Conservation (phyloP, 2,329 filamentous ascomycete species). For the Falciphora oryzae region DNA sequence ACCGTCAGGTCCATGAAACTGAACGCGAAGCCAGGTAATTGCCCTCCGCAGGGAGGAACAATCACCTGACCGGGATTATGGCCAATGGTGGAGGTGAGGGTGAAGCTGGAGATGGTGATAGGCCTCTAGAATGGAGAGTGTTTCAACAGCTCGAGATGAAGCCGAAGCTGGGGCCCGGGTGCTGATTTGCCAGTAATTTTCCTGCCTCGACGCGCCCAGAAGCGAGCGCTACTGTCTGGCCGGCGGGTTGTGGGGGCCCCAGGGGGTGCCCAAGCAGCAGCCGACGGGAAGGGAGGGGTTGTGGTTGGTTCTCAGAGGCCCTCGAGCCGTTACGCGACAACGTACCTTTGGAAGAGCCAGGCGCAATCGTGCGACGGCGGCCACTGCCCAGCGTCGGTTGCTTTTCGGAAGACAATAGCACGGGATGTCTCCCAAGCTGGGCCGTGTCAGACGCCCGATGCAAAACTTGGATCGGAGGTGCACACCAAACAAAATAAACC, state of each 20-base stretch:
- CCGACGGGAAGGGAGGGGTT: neutral
- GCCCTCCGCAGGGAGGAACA: constrained; percentile 35
- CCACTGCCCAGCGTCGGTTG: neutral
- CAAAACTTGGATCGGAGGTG: neutral
- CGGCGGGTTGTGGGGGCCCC: constrained; percentile 7
- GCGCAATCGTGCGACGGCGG: neutral
- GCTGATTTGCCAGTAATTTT: constrained; percentile 41
- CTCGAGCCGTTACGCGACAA: neutral
- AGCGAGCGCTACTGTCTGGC: constrained; percentile 8
- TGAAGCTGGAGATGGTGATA: constrained; percentile 44
- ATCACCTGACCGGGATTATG: constrained; percentile 46
- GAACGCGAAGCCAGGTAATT: constrained; percentile 19
- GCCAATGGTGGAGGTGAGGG: constrained; percentile 42
- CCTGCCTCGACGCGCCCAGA: neutral
- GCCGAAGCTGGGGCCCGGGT: constrained; percentile 35
- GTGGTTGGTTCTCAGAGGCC: constrained; percentile 7
- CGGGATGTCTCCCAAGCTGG: neutral
- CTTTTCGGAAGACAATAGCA: neutral
- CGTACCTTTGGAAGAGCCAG: neutral
- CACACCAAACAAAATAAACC: neutral
- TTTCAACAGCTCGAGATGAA: constrained; percentile 28
- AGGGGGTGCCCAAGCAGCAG: constrained; percentile 2
- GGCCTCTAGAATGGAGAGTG: constrained; percentile 34
- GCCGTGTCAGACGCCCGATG: neutral
- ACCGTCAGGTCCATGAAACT: constrained; percentile 7